A percentile compares a stretch with the other conserved stretches of the same genome.
phyloP scores from a whole-genome alignment of 305 asterid genomes.

The Fraxinus ornus region DNA sequence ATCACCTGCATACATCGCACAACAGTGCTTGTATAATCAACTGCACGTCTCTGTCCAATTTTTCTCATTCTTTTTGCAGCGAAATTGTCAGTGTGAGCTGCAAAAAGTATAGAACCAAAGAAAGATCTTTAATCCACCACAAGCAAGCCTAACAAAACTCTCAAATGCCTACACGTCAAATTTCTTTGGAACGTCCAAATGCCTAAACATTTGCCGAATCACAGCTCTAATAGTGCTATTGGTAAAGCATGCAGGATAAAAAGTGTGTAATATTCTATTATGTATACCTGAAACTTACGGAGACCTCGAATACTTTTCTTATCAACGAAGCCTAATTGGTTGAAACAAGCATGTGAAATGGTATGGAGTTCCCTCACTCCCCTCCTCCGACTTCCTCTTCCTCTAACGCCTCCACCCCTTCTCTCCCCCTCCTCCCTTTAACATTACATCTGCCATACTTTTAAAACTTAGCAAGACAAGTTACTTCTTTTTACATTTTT shows the following conservation, averaged over 20 bases:
- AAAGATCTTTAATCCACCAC: constrained; percentile 23
- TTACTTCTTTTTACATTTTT: not conserved
- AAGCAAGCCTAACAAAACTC: constrained; percentile 19
- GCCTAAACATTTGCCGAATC: not conserved
- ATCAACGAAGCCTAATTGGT: not conserved
- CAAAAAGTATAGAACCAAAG: constrained; percentile 30
- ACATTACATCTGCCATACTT: not conserved
- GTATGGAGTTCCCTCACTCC: not conserved
- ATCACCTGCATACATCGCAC: constrained; percentile 91
- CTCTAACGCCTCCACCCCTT: not conserved
- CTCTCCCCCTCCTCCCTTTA: not conserved
- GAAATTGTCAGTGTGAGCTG: constrained; percentile 79
- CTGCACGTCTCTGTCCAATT: constrained; percentile 94
- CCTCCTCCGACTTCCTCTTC: not conserved
- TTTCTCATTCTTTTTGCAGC: constrained; percentile 90
- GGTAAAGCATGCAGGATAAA: not conserved
- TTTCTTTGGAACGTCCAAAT: not conserved
- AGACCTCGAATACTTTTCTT: not conserved
- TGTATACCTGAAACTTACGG: not conserved
- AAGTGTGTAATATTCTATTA: not conserved
- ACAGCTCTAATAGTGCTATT: not conserved
- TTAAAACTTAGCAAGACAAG: not conserved
- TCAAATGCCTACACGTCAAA: not conserved
- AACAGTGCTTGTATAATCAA: constrained; percentile 92
- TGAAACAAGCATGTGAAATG: too few species aligned